phyloP scores from a whole-genome alignment of 768 basidiomycete genomes.

The Fibroporia radiculosa region DNA sequence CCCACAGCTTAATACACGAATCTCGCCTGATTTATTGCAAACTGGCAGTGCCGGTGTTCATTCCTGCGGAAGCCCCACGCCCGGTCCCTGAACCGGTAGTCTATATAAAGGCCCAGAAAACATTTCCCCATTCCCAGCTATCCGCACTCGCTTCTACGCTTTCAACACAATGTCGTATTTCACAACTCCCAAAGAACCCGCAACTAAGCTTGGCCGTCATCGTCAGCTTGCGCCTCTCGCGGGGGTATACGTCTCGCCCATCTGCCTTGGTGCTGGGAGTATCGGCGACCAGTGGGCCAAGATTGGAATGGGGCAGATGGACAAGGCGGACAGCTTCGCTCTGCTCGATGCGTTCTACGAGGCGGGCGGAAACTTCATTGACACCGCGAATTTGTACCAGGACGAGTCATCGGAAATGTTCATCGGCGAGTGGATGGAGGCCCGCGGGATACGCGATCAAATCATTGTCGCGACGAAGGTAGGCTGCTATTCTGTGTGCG shows the following conservation, averaged over 20 bases:
- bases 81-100: too few species aligned
- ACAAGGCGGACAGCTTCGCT: constrained; percentile 29
- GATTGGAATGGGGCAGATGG: constrained; percentile 23
- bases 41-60: too few species aligned
- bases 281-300: constrained; percentile 29
- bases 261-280: constrained; percentile 31
- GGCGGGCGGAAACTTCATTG: constrained; percentile 27
- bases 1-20: too few species aligned
- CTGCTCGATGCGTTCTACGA: constrained; percentile 19
- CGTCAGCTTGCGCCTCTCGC: constrained; percentile 28
- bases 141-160: too few species aligned
- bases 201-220: constrained; percentile 22
- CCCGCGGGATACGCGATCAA: constrained; percentile 32
- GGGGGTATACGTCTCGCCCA: constrained; percentile 29
- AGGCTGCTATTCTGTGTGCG: neutral
- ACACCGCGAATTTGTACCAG: constrained; percentile 31
- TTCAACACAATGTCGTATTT: neutral
- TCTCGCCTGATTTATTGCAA: too few species aligned
- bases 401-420: constrained; percentile 27
- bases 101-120: too few species aligned
- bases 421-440: constrained; percentile 41
- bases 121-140: too few species aligned
- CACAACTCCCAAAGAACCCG: constrained; percentile 8
- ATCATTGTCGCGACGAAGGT: constrained; percentile 38
- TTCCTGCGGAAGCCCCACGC: too few species aligned